Base-by-base conservation (phyloP, 805 yeast species). In the Nakazawaea ishiwadae region DNA sequence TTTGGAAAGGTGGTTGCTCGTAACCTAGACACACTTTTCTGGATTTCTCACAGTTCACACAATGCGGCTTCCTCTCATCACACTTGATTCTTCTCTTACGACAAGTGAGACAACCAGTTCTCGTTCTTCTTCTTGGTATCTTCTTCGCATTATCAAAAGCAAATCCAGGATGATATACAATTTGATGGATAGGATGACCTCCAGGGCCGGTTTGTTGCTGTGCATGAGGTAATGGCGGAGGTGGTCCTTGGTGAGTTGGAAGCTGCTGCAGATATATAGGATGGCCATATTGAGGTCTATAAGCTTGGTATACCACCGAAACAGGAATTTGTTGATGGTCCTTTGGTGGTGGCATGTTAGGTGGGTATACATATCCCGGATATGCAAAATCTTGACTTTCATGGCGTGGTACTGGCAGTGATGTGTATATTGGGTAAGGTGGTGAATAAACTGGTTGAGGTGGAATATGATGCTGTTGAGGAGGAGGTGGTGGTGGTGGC, bases 61-160 rank as follows among this genome's bases (percentile, higher is more conserved):
- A 83, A 43, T 71, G 66, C 1, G 89, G 88, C 51, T 78, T 81
- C 37, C 80, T 59, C 62, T 83, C 90, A 58, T 83, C 90, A 59
- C 90, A 83, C 61, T 82, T 82, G 52, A 82, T 79, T 34, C 89
- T 65, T 47, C 89, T 62, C 53, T 77, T 73, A 26, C 89, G 68
- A 55, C 90, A 83, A 1, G 90, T 83, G 42, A 81, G 59, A 56
- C 90, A 83, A 2, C 91, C 91, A 0, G 89, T 81, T 52, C 84
- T 66, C 2, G 89, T 83, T 39, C 90, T 65, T 35, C 81, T 64
- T 51, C 79, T 73, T 46, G 76, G 68, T 46, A 70, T 66, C 36
- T 75, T 56, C 37, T 73, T 54, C 45, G 65, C 65, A 49, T 58
- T 56, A 7, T 47, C 17, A 23, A 40, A 40, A n/a, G 17, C 35